These are phyloP conservation scores for Colletotrichum ledebouriae DNA, from an alignment of 2,329 filamentous ascomycete genomes.

Conservation along the genomic window DNA sequence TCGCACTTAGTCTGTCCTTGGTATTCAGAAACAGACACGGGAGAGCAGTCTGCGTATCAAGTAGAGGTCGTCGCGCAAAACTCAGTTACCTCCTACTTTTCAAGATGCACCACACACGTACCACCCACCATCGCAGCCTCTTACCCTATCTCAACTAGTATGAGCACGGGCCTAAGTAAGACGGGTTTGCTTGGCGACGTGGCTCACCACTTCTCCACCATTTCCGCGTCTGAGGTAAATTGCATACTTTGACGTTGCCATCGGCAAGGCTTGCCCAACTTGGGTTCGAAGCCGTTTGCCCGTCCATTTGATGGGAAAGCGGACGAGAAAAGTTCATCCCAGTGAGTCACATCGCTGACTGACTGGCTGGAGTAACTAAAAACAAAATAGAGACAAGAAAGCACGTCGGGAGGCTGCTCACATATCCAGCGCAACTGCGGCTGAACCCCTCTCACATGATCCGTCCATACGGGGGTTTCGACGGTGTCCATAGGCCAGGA, in stretches of 20 bases:
- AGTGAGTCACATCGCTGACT: conserved; percentile 4
- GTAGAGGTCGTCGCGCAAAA: conserved; percentile 14
- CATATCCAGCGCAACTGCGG: conserved; percentile 6
- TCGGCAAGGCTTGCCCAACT: conserved; percentile 9
- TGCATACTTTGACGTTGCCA: not conserved
- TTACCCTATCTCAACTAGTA: not conserved
- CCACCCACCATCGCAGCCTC: conserved; percentile 1
- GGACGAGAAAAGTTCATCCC: not conserved
- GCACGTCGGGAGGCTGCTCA: conserved; percentile 14
- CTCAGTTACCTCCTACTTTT: not conserved
- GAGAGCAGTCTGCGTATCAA: not conserved
- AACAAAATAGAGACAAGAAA: not conserved
- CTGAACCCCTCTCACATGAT: conserved; percentile 23
- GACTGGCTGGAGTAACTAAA: not conserved
- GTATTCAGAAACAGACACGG: not conserved
- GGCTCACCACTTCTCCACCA: not conserved
- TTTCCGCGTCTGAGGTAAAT: conserved; percentile 23
- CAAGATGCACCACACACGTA: conserved; percentile 21
- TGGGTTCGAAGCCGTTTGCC: not conserved
- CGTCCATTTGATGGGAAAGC: not conserved
- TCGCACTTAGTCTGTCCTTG: not conserved
- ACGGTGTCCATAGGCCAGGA: not conserved
- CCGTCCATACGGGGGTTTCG: not conserved
- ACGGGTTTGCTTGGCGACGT: not conserved
- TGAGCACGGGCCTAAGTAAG: not conserved